Percentiles rank a stretch among this genome's conserved stretches.
phyloP scores from a whole-genome alignment of 495 filamentous ascomycete species.

The Penicillium cataractarum region DNA sequence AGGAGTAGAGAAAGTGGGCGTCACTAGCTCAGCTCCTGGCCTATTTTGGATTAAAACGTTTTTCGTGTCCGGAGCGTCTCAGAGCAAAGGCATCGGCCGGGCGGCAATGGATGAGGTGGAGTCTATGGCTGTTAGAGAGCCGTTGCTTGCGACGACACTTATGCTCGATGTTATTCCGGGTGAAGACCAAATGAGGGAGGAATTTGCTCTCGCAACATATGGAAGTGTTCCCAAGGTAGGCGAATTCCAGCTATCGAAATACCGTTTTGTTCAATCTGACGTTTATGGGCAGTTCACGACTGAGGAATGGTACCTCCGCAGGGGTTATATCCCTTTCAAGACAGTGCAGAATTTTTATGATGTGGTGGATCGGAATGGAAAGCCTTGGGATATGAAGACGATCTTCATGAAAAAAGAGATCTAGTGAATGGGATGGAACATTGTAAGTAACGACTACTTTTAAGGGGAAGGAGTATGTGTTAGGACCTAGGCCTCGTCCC shows the following conservation, averaged over 20 bases:
- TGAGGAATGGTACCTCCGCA: conserved; percentile 25
- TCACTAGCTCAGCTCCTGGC: conserved; percentile 21
- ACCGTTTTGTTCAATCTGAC: background rate
- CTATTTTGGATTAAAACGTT: conserved; percentile 37
- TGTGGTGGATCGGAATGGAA: conserved; percentile 20
- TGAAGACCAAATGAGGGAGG: conserved; percentile 23
- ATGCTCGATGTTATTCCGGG: conserved; percentile 27
- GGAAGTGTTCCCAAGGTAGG: conserved; percentile 28
- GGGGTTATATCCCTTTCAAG: conserved; percentile 22
- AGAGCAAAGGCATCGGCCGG: conserved; percentile 32
- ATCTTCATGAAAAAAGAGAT: conserved; percentile 35
- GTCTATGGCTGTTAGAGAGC: conserved; percentile 28
- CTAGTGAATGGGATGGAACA: background rate
- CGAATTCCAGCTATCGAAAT: background rate
- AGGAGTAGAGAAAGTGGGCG: conserved; percentile 19
- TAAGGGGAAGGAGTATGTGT: no score
- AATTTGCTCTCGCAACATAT: conserved; percentile 22
- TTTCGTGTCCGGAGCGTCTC: conserved; percentile 24
- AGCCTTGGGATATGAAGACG: conserved; percentile 24
- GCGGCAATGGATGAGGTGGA: conserved; percentile 36
- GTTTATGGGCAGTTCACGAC: conserved; percentile 15
- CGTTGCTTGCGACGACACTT: conserved; percentile 24
- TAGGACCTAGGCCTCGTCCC: no score
- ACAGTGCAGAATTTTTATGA: conserved; percentile 22
- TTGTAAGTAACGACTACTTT: background rate